Conservation (phyloP, 2,329 filamentous ascomycete species). For the Alternaria sp. region DNA sequence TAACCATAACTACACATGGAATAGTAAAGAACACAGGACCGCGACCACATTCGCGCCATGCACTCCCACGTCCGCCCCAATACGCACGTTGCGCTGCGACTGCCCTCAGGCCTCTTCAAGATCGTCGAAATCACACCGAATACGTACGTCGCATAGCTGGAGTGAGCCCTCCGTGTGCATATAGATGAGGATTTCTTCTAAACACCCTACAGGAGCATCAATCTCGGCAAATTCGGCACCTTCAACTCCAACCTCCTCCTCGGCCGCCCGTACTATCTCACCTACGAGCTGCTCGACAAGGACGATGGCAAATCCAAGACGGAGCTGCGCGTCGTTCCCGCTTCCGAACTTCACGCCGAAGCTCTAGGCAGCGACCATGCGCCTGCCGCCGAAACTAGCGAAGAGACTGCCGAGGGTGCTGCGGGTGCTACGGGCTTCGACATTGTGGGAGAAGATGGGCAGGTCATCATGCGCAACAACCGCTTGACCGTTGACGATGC, state of each 20-base stretch:
- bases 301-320: constrained; percentile 67
- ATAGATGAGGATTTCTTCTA: constrained; percentile 7
- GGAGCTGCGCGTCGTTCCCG: constrained; percentile 77
- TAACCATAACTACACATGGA: constrained; percentile 11
- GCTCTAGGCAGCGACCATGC: constrained; percentile 63
- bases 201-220: constrained; percentile 70
- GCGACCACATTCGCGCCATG: constrained; percentile 38
- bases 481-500: constrained; percentile 68
- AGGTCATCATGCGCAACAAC: constrained; percentile 65
- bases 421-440: constrained; percentile 50
- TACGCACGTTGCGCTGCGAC: constrained; percentile 60
- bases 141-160: constrained; percentile 62
- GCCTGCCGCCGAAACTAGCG: constrained; percentile 46
- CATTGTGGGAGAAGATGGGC: constrained; percentile 56
- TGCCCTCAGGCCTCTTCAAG: constrained; percentile 65
- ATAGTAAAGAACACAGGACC: constrained; percentile 2
- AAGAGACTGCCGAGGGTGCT: constrained; percentile 42
- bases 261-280: constrained; percentile 88
- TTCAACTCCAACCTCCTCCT: constrained; percentile 90
- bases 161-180: constrained; percentile 35
- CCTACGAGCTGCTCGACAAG: constrained; percentile 84
- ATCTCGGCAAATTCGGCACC: constrained; percentile 88
- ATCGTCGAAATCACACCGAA: constrained; percentile 66
- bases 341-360: constrained; percentile 83
- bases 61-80: constrained; percentile 58